phyloP scores from a whole-genome alignment of 768 basidiomycete genomes.

The Russula griseocarnosa region DNA sequence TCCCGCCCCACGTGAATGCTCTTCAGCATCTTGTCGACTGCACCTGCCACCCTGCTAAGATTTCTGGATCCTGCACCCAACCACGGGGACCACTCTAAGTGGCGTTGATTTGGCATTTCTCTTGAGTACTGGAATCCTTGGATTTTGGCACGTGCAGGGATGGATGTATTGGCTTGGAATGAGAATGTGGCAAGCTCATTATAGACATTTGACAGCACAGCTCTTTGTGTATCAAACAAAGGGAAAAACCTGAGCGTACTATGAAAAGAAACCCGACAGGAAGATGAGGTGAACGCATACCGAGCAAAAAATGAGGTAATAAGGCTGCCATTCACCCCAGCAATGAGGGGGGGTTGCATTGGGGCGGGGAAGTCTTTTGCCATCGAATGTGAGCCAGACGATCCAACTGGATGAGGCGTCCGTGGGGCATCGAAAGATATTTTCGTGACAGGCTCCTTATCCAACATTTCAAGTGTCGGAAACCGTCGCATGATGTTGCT shows the following conservation, averaged over 20 bases:
- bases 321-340: slow-evolving; percentile 63
- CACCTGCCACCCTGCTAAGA: slow-evolving; percentile 58
- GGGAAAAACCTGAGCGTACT: slow-evolving; percentile 68
- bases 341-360: slow-evolving; percentile 70
- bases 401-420: slow-evolving; percentile 43
- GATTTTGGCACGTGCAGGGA: slow-evolving; percentile 73
- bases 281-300: slow-evolving; percentile 40
- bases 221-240: slow-evolving; percentile 73
- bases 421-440: slow-evolving; percentile 77
- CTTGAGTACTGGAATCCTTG: slow-evolving; percentile 60
- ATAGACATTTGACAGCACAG: slow-evolving; percentile 66
- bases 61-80: slow-evolving; percentile 66
- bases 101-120: slow-evolving; percentile 77
- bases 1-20: slow-evolving; percentile 73
- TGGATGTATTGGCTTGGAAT: slow-evolving; percentile 77
- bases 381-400: slow-evolving; percentile 41
- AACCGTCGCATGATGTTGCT: slow-evolving; percentile 83
- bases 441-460: slow-evolving; percentile 71
- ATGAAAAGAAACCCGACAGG: not conserved
- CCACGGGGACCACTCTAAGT: slow-evolving; percentile 77
- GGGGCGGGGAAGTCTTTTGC: slow-evolving; percentile 75
- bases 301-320: slow-evolving; percentile 76
- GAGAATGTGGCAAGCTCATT: slow-evolving; percentile 88
- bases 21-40: slow-evolving; percentile 56
- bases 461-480: slow-evolving; percentile 75